These are phyloP conservation scores for Geotrichum australiense DNA, from an alignment of 1,139 yeast species.

Conservation along the genomic window DNA sequence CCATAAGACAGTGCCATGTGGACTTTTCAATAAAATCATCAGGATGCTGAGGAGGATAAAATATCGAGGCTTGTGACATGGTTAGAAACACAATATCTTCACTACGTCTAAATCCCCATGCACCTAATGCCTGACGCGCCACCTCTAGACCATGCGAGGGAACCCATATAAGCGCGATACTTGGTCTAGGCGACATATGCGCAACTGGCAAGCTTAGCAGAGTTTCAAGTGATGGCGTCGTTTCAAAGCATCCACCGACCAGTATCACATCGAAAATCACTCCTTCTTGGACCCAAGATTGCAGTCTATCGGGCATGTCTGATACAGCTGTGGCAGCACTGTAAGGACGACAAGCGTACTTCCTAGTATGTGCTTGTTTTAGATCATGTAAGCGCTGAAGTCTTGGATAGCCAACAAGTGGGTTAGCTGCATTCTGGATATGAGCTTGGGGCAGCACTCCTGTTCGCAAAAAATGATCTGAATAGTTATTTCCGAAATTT, in stretches of 20 bases:
- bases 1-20: constrained; percentile 95
- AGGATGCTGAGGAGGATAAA: constrained; percentile 25
- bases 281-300: constrained; percentile 53
- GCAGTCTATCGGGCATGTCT: constrained; percentile 48
- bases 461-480: constrained; percentile 59
- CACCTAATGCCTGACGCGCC: constrained; percentile 48
- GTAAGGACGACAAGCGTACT: constrained; percentile 54
- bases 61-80: constrained; percentile 37
- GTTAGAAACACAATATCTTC: constrained; percentile 65
- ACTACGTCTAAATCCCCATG: constrained; percentile 73
- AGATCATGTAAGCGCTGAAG: constrained; percentile 58
- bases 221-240: constrained; percentile 51
- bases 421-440: constrained; percentile 57
- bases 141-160: constrained; percentile 52
- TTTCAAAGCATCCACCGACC: constrained; percentile 79
- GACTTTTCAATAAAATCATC: constrained; percentile 25
- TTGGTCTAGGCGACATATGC: constrained; percentile 73
- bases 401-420: constrained; percentile 81
- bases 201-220: constrained; percentile 62
- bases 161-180: constrained; percentile 82
- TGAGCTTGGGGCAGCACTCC: constrained; percentile 54
- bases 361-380: constrained; percentile 45
- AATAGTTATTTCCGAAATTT: constrained; percentile 55
- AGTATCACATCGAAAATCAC: constrained; percentile 80
- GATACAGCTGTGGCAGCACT: constrained; percentile 53